Base-by-base conservation (phyloP, 176 grass and related monocot genomes). In the Themeda triandra region DNA sequence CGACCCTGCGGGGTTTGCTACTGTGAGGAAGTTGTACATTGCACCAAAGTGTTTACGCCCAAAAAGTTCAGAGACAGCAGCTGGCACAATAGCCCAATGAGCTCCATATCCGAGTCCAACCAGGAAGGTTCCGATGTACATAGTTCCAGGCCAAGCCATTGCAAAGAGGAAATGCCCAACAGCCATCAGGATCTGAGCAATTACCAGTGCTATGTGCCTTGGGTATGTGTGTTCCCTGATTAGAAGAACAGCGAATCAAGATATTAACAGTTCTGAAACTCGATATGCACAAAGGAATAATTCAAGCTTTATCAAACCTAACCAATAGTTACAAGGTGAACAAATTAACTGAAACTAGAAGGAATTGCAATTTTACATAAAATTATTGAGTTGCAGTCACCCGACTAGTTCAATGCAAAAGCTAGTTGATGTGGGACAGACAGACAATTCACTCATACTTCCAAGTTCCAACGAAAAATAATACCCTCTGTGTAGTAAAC, bases 11-110 rank as follows among this genome's bases (percentile, higher is more conserved):
- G 95, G 95, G 37, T 98, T 98, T 66, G 91, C 86, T 46, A 95
- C 84, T 24, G 91, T 95, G 42, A 98, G 92, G 58, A 98, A 98
- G 84, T 98, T 98, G 87, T 98, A 98, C 85, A 95, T 83, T 21
- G 95, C 86, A 15, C 95, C 91, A 0, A 98, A 98, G 85, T 91
- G 84, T 91, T 95, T 63, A 95, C 67, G 2, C n/a, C 92, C 90
- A 1, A 98, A 94, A 69, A 98, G 90, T 71, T 98, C 92, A 48
- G 95, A 95, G 13, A 86, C 90, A 3, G 89, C 81, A 63, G 88
- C 92, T 29, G 92, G 95, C 7, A 94, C 90, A 73, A 97, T 90
- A 53, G 88, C 92, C 95, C 95, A 98, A 64, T 98, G 93, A 80
- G 91, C 88, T 21, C 91, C 92, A 33, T 98, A 98, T 63, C 88